Conservation (phyloP, 2,329 filamentous ascomycete genomes). For the Stachybotrys chartarum region DNA sequence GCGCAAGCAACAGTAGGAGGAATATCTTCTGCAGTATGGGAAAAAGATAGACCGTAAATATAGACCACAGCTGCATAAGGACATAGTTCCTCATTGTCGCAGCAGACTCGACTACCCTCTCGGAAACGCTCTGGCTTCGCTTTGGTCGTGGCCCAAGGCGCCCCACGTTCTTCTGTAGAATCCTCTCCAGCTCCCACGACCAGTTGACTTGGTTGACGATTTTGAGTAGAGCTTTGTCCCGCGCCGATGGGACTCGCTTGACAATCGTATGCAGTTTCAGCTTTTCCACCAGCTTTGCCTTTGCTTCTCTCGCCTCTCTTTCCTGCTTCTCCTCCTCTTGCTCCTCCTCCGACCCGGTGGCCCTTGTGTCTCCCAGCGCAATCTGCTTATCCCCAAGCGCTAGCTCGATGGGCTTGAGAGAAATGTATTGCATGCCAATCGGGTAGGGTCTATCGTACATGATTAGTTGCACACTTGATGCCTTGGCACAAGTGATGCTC, state of each 20-base stretch:
- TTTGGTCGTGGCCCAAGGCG: conserved; percentile 75
- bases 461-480: conserved; percentile 76
- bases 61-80: conserved; percentile 59
- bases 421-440: conserved; percentile 92
- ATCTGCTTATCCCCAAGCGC: conserved; percentile 68
- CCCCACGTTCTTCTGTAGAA: conserved; percentile 86
- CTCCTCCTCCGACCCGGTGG: conserved; percentile 57
- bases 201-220: conserved; percentile 96
- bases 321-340: conserved; percentile 68
- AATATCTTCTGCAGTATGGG: conserved; percentile 68
- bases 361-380: conserved; percentile 23
- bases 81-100: conserved; percentile 76
- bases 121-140: conserved; percentile 83
- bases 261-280: conserved; percentile 81
- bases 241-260: conserved; percentile 66
- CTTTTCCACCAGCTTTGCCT: conserved; percentile 70
- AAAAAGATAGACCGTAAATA: conserved; percentile 69
- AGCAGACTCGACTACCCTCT: conserved; percentile 89
- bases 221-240: conserved; percentile 71
- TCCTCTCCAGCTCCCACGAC: conserved; percentile 77
- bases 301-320: conserved; percentile 48
- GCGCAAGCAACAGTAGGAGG: conserved; percentile 69
- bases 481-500: conserved; percentile 63
- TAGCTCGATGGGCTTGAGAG: conserved; percentile 78
- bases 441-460: conserved; percentile 83